Conservation (phyloP, 495 filamentous ascomycete species). For the Penicillium silybi region DNA sequence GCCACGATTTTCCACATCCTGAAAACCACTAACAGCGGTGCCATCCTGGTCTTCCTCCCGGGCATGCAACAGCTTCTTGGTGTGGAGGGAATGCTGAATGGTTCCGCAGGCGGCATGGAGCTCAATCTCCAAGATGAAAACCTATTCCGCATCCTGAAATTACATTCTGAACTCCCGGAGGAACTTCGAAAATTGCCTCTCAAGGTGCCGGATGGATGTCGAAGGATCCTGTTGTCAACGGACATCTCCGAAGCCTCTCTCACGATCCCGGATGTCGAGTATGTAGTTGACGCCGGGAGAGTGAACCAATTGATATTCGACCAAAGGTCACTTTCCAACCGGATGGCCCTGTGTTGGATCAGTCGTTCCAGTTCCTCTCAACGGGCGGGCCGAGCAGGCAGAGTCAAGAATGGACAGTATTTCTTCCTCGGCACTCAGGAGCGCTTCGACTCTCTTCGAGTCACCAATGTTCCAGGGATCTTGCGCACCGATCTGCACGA, state of each 20-base stretch:
- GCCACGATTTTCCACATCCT: conserved; percentile 49
- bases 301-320: conserved; percentile 50
- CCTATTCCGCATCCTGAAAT: conserved; percentile 43
- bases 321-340: conserved; percentile 38
- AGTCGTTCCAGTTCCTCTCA: conserved; percentile 54
- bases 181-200: conserved; percentile 45
- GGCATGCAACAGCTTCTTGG: conserved; percentile 49
- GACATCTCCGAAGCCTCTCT: conserved; percentile 61
- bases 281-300: conserved; percentile 55
- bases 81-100: neutral
- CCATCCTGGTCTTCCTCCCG: conserved; percentile 57
- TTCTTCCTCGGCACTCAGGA: conserved; percentile 51
- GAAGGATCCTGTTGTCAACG: conserved; percentile 56
- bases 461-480: conserved; percentile 42
- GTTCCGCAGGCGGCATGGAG: conserved; percentile 18
- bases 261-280: conserved; percentile 56
- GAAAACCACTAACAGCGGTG: conserved; percentile 44
- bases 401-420: conserved; percentile 56
- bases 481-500: conserved; percentile 11
- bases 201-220: conserved; percentile 42
- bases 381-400: conserved; percentile 55
- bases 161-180: conserved; percentile 50
- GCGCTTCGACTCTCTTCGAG: conserved; percentile 46
- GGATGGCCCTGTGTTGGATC: conserved; percentile 48
- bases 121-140: conserved; percentile 42